phyloP scores from a whole-genome alignment of 2,329 filamentous ascomycete species.

The Exophiala calicioides region DNA sequence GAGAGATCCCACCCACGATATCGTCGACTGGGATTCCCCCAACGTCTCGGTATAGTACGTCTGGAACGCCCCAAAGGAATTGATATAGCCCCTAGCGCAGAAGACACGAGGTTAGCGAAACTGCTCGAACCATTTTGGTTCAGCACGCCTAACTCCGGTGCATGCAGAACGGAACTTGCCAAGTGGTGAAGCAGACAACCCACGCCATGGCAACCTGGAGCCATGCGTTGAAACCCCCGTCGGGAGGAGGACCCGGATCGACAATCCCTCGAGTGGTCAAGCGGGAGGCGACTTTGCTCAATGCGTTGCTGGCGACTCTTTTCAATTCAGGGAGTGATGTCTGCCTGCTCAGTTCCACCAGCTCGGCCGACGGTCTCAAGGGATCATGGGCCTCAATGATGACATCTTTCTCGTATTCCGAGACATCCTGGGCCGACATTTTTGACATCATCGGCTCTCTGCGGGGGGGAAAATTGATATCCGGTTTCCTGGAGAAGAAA shows the following conservation, averaged over 20 bases:
- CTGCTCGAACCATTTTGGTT: background rate
- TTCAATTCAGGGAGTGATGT: slow-evolving; percentile 14
- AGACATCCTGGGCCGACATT: slow-evolving; percentile 23
- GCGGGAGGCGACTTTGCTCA: slow-evolving; percentile 21
- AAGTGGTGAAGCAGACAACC: slow-evolving; percentile 59
- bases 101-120: background rate
- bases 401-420: slow-evolving; percentile 19
- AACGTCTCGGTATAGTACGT: slow-evolving; percentile 51
- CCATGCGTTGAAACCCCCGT: slow-evolving; percentile 55
- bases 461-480: slow-evolving; percentile 1
- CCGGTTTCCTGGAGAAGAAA: background rate
- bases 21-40: slow-evolving; percentile 46
- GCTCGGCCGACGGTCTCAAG: background rate
- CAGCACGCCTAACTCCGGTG: background rate
- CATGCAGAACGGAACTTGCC: slow-evolving; percentile 34
- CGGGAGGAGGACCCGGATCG: slow-evolving; percentile 26
- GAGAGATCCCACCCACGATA: slow-evolving; percentile 56
- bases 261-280: slow-evolving; percentile 23
- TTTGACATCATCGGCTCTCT: background rate
- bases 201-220: slow-evolving; percentile 55
- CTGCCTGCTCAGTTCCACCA: slow-evolving; percentile 11
- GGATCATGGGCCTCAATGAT: slow-evolving; percentile 6
- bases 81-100: slow-evolving; percentile 48
- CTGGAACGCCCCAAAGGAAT: slow-evolving; percentile 60
- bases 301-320: slow-evolving; percentile 19